A percentile compares a stretch with the other conserved stretches of the same genome.
Conservation (phyloP, 2,329 filamentous ascomycete genomes). For the Aspergillus phoenicis region DNA sequence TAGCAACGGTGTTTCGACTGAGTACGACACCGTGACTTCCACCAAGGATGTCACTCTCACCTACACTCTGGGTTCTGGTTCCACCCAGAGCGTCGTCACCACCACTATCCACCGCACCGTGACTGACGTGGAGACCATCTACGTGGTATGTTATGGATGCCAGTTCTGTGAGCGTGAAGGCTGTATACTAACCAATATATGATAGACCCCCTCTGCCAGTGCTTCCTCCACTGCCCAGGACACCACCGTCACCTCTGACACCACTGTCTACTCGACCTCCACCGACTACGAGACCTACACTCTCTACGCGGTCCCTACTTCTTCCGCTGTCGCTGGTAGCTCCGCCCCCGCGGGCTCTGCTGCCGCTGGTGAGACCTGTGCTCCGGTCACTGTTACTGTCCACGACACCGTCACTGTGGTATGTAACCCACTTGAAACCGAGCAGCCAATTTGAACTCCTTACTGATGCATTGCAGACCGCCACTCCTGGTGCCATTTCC, state of each 20-base stretch:
- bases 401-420: slow-evolving; percentile 41
- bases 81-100: slow-evolving; percentile 39
- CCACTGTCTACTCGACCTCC: slow-evolving; percentile 32
- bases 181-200: not conserved
- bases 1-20: not conserved
- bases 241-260: slow-evolving; percentile 26
- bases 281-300: slow-evolving; percentile 26
- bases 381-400: slow-evolving; percentile 36
- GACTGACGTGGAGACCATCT: slow-evolving; percentile 32
- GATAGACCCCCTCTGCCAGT: slow-evolving; percentile 12
- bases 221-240: slow-evolving; percentile 2
- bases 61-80: slow-evolving; percentile 44
- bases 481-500: slow-evolving; percentile 9
- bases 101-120: slow-evolving; percentile 40
- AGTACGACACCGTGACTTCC: slow-evolving; percentile 19
- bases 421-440: slow-evolving; percentile 17
- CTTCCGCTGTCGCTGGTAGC: slow-evolving; percentile 17
- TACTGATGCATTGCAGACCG: slow-evolving; percentile 16
- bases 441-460: not conserved
- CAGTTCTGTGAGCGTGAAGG: slow-evolving; percentile 5
- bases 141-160: slow-evolving; percentile 25
- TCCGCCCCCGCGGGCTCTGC: slow-evolving; percentile 8
- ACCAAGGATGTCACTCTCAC: slow-evolving; percentile 38
- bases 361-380: slow-evolving; percentile 6
- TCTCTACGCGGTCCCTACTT: slow-evolving; percentile 23